phyloP scores from a whole-genome alignment of 2,329 filamentous ascomycete genomes.

The Cladosporium phlei region DNA sequence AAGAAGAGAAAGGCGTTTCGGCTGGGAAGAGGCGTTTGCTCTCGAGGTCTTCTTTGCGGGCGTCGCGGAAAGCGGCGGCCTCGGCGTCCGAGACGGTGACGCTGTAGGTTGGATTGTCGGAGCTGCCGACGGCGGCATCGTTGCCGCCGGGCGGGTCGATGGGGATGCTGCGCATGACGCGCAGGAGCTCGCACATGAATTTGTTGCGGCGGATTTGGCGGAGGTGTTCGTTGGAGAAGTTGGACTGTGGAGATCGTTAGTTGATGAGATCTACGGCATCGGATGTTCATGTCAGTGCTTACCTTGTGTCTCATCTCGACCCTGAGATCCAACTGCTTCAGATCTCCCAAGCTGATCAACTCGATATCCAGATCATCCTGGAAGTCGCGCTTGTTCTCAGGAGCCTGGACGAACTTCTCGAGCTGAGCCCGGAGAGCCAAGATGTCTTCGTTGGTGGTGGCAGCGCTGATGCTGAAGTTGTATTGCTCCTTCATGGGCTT shows the following conservation, averaged over 20 bases:
- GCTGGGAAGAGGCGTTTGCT: constrained; percentile 9
- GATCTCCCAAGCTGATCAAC: constrained; percentile 26
- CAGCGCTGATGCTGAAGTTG: constrained; percentile 24
- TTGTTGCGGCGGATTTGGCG: constrained; percentile 77
- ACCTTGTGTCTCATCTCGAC: constrained; percentile 33
- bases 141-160: constrained; percentile 75
- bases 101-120: constrained; percentile 68
- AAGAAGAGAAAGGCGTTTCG: background rate
- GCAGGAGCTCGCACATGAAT: constrained; percentile 86
- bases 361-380: constrained; percentile 31
- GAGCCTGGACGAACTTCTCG: constrained; percentile 26
- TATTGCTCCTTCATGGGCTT: constrained; percentile 34
- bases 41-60: constrained; percentile 10
- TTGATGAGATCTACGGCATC: background rate
- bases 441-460: constrained; percentile 32
- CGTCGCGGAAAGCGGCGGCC: constrained; percentile 4
- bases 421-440: constrained; percentile 27
- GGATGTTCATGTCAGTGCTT: background rate
- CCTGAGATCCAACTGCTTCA: constrained; percentile 30
- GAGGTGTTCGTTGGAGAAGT: constrained; percentile 63
- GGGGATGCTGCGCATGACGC: constrained; percentile 77
- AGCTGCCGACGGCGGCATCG: constrained; percentile 53
- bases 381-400: constrained; percentile 36
- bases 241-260: constrained; percentile 25
- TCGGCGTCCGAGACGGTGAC: constrained; percentile 55